Conservation (phyloP, 1,139 yeast genomes). For the Yamadazyma diospyri region DNA sequence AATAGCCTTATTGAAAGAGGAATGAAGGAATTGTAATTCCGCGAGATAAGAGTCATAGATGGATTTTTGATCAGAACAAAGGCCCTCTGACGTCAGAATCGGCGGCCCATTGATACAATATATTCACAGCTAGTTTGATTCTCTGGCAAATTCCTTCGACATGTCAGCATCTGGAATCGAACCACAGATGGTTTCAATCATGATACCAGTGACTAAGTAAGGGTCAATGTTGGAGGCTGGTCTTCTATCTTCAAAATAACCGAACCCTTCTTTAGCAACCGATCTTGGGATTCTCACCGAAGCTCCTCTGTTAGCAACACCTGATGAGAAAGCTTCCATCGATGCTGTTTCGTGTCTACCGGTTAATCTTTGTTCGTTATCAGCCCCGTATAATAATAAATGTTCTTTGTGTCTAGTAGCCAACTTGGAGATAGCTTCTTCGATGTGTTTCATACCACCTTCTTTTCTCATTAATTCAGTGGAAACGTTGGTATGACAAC, state of each 20-base stretch:
- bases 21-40: too few species aligned
- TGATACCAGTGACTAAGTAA: slow-evolving; percentile 95
- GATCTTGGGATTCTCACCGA: slow-evolving; percentile 98
- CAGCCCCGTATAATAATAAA: slow-evolving; percentile 91
- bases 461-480: slow-evolving; percentile 86
- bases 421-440: slow-evolving; percentile 87
- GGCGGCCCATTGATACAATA: too few species aligned
- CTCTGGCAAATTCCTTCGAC: slow-evolving; percentile 84
- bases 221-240: slow-evolving; percentile 99
- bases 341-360: slow-evolving; percentile 99
- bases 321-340: slow-evolving; percentile 83
- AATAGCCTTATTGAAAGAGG: too few species aligned
- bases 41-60: too few species aligned
- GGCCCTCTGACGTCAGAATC: too few species aligned
- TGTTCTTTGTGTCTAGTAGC: slow-evolving; percentile 97
- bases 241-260: slow-evolving; percentile 99
- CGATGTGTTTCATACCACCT: slow-evolving; percentile 95
- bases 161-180: slow-evolving; percentile 94
- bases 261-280: slow-evolving; percentile 96
- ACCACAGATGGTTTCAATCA: slow-evolving; percentile 96
- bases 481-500: slow-evolving; percentile 98
- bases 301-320: slow-evolving; percentile 99
- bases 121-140: slow-evolving; percentile 23
- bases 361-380: slow-evolving; percentile 91
- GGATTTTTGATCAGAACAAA: too few species aligned